phyloP scores from a whole-genome alignment of 164 flowering plant genomes.

The Tinospora cordifolia region DNA sequence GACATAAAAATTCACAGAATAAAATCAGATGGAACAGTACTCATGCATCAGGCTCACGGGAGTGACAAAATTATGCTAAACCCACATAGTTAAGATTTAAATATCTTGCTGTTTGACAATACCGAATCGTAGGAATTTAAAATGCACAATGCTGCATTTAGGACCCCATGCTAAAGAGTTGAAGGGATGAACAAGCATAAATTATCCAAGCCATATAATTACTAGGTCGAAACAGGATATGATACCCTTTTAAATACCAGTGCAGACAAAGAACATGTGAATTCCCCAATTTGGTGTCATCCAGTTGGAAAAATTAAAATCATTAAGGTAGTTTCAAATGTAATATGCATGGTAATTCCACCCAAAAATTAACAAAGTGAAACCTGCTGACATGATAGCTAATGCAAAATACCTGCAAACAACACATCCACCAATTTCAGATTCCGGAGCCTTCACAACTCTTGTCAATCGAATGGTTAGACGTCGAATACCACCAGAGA shows the following conservation, averaged over 20 bases:
- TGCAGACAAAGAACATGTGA: too few relatives aligned
- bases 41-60: background rate
- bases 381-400: background rate
- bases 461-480: constrained; percentile 50
- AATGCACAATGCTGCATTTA: too few relatives aligned
- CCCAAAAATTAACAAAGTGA: background rate
- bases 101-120: too few relatives aligned
- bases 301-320: background rate
- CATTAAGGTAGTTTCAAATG: background rate
- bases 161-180: too few relatives aligned
- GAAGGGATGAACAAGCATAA: too few relatives aligned
- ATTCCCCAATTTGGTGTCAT: background rate
- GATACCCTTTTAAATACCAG: too few relatives aligned
- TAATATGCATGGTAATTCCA: too few relatives aligned
- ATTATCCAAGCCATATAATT: too few relatives aligned
- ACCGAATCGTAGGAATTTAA: too few relatives aligned
- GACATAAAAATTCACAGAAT: too few relatives aligned
- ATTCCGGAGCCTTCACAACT: constrained; percentile 62
- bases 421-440: constrained; percentile 77
- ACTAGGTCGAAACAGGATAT: too few relatives aligned
- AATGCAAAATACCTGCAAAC: constrained; percentile 59
- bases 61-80: background rate
- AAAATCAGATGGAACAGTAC: too few relatives aligned
- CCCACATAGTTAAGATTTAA: background rate
- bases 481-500: constrained; percentile 30